Conservation (phyloP, 2,329 filamentous ascomycete genomes). For the Nannizzia gypsea region DNA sequence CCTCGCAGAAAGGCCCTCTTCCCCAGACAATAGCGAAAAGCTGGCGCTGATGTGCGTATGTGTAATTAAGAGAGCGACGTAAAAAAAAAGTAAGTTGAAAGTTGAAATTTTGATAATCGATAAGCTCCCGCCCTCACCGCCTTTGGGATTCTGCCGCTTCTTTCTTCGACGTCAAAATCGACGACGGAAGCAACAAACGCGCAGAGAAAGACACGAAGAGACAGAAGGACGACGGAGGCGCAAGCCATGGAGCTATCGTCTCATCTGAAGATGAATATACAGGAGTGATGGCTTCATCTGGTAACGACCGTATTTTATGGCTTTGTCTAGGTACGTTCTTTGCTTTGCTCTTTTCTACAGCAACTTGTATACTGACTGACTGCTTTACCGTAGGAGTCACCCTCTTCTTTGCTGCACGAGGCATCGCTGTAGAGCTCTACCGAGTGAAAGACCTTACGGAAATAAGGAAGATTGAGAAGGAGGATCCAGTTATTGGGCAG, state of each 20-base stretch:
- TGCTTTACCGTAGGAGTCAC: constrained; percentile 23
- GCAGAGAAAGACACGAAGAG: background rate
- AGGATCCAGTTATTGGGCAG: constrained; percentile 62
- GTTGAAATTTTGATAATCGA: constrained; percentile 2
- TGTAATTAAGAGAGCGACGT: background rate
- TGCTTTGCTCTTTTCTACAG: background rate
- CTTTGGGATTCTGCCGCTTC: background rate
- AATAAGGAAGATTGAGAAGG: constrained; percentile 52
- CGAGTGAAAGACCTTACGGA: constrained; percentile 38
- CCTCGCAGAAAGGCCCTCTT: background rate
- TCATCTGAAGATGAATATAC: background rate
- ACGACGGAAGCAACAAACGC: background rate
- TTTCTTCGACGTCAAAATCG: background rate
- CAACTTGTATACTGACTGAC: background rate
- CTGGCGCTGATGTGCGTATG: background rate
- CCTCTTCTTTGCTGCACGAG: constrained; percentile 42
- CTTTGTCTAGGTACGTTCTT: constrained; percentile 25
- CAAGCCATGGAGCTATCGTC: background rate
- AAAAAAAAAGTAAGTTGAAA: background rate
- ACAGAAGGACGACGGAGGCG: background rate
- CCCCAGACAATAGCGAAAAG: background rate
- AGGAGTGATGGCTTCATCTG: constrained; percentile 24
- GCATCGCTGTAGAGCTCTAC: constrained; percentile 43
- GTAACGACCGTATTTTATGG: constrained; percentile 29
- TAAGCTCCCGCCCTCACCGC: background rate